Conservation (phyloP, 2,329 filamentous ascomycete genomes). For the Fonsecaea pugnacius region DNA sequence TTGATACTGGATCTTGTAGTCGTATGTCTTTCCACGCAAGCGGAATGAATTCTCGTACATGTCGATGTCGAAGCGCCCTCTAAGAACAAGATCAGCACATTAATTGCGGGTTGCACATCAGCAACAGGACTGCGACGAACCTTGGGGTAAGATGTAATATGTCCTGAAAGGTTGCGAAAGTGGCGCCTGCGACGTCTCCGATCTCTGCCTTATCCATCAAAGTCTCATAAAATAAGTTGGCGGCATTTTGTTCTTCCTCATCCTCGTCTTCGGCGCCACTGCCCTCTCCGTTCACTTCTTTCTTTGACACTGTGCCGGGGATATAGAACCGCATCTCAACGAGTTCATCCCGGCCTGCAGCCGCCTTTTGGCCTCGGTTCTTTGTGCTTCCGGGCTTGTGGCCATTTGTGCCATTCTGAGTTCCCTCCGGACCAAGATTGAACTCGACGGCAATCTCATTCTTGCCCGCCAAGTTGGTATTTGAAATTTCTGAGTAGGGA, state of each 20-base stretch:
- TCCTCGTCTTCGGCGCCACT: slow-evolving; percentile 67
- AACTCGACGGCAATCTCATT: slow-evolving; percentile 98
- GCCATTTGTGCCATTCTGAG: slow-evolving; percentile 74
- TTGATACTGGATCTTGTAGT: slow-evolving; percentile 99
- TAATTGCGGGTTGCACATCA: slow-evolving; percentile 23
- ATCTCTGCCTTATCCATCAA: slow-evolving; percentile 99
- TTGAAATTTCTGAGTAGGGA: slow-evolving; percentile 94
- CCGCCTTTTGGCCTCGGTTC: slow-evolving; percentile 82
- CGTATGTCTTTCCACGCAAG: slow-evolving; percentile 96
- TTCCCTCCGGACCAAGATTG: slow-evolving; percentile 71
- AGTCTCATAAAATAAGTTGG: slow-evolving; percentile 96
- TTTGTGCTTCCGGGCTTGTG: slow-evolving; percentile 71
- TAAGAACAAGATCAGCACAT: slow-evolving; percentile 45
- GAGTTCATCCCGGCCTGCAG: slow-evolving; percentile 85
- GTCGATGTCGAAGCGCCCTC: slow-evolving; percentile 99
- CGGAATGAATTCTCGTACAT: slow-evolving; percentile 99
- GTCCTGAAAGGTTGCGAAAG: slow-evolving; percentile 95
- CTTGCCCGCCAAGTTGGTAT: slow-evolving; percentile 95
- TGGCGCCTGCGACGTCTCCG: slow-evolving; percentile 97
- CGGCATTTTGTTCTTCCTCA: slow-evolving; percentile 83
- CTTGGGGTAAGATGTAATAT: slow-evolving; percentile 94
- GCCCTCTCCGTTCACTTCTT: slow-evolving; percentile 69
- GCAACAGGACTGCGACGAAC: slow-evolving; percentile 50
- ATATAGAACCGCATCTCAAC: slow-evolving; percentile 99
- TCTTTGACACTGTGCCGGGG: slow-evolving; percentile 79